Conservation (phyloP, 2,329 filamentous ascomycete species). For the Fusarium sublunatum region DNA sequence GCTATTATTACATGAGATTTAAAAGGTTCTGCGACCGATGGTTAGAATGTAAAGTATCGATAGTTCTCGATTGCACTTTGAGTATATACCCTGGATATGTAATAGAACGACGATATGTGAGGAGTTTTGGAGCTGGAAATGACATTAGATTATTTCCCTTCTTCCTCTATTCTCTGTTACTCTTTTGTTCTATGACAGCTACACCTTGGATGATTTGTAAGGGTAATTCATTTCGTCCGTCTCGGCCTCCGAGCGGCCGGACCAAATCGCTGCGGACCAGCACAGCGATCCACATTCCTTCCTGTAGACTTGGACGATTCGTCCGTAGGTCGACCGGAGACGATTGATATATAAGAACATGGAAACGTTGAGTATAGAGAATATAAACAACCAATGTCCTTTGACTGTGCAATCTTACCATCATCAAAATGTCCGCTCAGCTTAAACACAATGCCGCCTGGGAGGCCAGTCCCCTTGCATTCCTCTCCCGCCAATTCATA, state of each 20-base stretch:
- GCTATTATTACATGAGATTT: too few relatives aligned
- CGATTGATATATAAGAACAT: slow-evolving; percentile 22
- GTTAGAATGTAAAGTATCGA: too few relatives aligned
- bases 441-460: slow-evolving; percentile 36
- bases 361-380: not conserved
- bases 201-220: not conserved
- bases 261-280: not conserved
- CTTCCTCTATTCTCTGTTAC: too few relatives aligned
- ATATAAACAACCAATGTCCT: not conserved
- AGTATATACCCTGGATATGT: too few relatives aligned
- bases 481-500: slow-evolving; percentile 44
- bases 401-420: not conserved
- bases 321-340: slow-evolving; percentile 29
- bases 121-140: too few relatives aligned
- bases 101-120: too few relatives aligned
- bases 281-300: not conserved
- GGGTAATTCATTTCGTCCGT: slow-evolving; percentile 26
- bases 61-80: too few relatives aligned
- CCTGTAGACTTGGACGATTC: slow-evolving; percentile 16
- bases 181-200: not conserved
- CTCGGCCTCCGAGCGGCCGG: slow-evolving; percentile 37
- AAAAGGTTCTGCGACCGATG: too few relatives aligned
- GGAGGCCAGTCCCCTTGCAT: slow-evolving; percentile 39
- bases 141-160: too few relatives aligned
- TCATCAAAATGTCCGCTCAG: slow-evolving; percentile 36